Evolutionary conservation across 2,329 filamentous ascomycete genomes (phyloP), one percentile per base, ranked within the genome.

Genomic region (Chrysoporthe austroafricana): DNA sequence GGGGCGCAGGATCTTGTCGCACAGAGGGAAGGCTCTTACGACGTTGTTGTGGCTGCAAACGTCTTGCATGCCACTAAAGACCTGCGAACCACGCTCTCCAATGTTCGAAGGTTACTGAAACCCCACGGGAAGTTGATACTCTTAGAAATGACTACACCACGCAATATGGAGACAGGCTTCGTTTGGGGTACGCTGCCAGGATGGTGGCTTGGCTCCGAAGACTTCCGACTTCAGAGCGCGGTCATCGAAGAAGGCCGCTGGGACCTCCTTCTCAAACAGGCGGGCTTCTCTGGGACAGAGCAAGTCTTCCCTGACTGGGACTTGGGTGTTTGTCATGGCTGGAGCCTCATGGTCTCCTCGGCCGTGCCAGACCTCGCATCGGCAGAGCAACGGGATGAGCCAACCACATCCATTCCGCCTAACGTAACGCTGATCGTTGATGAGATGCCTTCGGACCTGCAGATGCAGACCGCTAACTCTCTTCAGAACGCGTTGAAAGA

Each of bases 101-200:
- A 77, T 59, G 70, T 74, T 2, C 73, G 74, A 4, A 66, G 67
- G 1, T 66, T 79, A 2, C 67, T 79, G 0, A 76, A 74, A 13
- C 76, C 80, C 0, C 77, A 74, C 1, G 81, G 80, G 0, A 9
- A 32, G 5, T 21, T 83, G 1, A 39, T 72, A 2, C 16, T 72
- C 1, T 32, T 70, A 18, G 71, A 72, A 52, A 61, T 70, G 34
- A 70, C 66, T 14, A 52, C 50, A 14, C 50, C 34, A 14, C 13
- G 34, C 26, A 32, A 36, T 5, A 16, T 48, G n/a, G 42, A 11
- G 4, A 36, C 21, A 1, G 26, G 46, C 14, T 43, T 39, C 26
- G 16, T 57, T 3, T 46, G 44, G 2, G 64, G 64, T 36, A 34
- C 46, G 44, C 48, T 66, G 13, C 26, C 44, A 7, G 64, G 64